Base-by-base conservation (phyloP, 2,329 filamentous ascomycete species). In the Fusarium haematococcum region DNA sequence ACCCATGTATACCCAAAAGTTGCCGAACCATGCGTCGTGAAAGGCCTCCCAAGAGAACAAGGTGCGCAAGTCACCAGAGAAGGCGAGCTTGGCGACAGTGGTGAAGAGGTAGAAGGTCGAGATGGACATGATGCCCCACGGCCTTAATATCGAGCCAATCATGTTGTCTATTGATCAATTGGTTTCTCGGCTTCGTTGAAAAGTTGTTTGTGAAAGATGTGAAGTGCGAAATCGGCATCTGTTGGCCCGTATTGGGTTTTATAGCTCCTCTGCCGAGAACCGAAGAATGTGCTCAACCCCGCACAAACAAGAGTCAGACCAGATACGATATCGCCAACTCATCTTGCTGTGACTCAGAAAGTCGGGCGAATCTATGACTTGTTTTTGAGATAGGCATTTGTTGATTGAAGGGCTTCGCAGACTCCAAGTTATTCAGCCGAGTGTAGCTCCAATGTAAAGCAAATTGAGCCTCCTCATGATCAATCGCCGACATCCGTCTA, bases 41-140 rank as follows among this genome's bases (percentile, higher is more conserved):
- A 62, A 62, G 4, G 30, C 59, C n/a, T 62, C 41, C 59, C 59
- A 62, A n/a, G 59, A 62, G 30, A 62, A 25, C 7, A 62, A 20
- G 5, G 59, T 62, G 30, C 27, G 13, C 14, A 62, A 33, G 2
- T 62, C 41, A 13, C 59, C 59, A 14, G 41, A 20, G 14, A 33
- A 9, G 2, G 23, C 23, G 9, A 62, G 59, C 18, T 50, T 62
- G 16, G 20, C 32, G 18, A 62, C 27, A 2, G 59, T 62, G n/a
- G 23, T 9, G 23, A 35, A 27, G 13, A 62, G 41, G 9, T 62
- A 48, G 9, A 30, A 62, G 5, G 41, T 18, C 10, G 59, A 62
- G 23, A 62, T n/a, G 3, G 25, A 16, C 59, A 62, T 62, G 25
- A 62, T 43, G 14, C 20, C 13, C 59, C 59, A 62, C 7, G 59